A percentile compares a stretch with the other conserved stretches of the same genome.
Evolutionary conservation across 2,329 filamentous ascomycete species (phyloP).

Genomic region (Diaporthe nobilis): DNA sequence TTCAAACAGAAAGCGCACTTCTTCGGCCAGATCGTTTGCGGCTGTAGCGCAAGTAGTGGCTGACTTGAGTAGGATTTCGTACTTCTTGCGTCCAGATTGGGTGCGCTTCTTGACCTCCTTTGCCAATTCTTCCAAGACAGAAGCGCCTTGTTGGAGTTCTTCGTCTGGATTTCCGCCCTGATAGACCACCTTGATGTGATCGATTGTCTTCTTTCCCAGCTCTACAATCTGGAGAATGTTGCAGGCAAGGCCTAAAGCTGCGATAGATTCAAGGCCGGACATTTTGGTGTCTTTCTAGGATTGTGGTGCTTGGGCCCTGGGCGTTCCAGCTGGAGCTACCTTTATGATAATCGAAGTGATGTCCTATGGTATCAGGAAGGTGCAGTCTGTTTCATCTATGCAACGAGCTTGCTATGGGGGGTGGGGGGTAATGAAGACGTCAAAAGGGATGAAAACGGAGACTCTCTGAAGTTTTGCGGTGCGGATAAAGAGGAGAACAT

Average conservation of each 20-base stretch:
- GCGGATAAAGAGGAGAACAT: background rate
- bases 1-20: background rate
- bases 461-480: background rate
- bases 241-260: conserved; percentile 14
- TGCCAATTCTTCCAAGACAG: background rate
- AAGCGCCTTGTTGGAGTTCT: background rate
- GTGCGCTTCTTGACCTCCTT: background rate
- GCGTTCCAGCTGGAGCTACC: background rate
- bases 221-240: conserved; percentile 19
- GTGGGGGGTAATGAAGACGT: background rate
- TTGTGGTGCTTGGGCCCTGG: too few relatives aligned
- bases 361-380: rapidly evolving
- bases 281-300: background rate
- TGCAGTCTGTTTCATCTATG: rapidly evolving
- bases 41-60: background rate
- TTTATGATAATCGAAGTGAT: too few relatives aligned
- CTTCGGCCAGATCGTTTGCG: background rate
- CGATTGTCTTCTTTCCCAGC: background rate
- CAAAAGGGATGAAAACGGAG: background rate
- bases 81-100: background rate
- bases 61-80: background rate
- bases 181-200: background rate
- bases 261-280: conserved; percentile 5
- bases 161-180: background rate
- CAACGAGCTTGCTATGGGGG: too few relatives aligned